Base-by-base conservation (phyloP, 1,284 basidiomycete species). In the Coniophora puteana region DNA sequence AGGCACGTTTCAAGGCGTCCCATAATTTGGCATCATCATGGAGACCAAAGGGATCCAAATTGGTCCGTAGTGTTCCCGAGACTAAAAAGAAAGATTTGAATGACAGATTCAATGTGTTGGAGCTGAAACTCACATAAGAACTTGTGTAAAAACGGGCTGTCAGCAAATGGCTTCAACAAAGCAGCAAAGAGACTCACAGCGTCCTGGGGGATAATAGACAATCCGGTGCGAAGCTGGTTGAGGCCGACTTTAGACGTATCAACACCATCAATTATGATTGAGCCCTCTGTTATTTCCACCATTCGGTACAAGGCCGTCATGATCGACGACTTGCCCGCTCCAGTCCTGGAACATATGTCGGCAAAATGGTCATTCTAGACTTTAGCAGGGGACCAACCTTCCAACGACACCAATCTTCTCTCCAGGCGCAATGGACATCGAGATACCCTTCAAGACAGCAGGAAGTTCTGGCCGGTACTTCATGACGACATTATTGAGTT, bases 201-300 rank as follows among this genome's bases (percentile, higher is more conserved):
- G 50, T 96, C 93, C 61, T 96, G 93, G 8, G 93, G 92, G 47
- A 97, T 94, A 54, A 96, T 83, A 2, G 92, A 73, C n/a, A 91
- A 71, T 18, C 71, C 72, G 41, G 63, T 78, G 21, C 86, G 69
- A 27, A 89, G 65, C 54, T 87, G 80, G 29, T 67, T 66, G 21
- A 89, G 62, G 7, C 86, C 86, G 33, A 88, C 67, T 48, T 67
- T 72, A 20, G 83, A 81, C 23, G 82, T 79, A 53, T 89, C 80
- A 27, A 85, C 59, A 7, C 71, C 81, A 53, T 88, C 85, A 40
- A 88, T 72, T 3, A 61, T 53, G 36, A 89, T 84, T 4, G 73
- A 74, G 8, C 86, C 86, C 10, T 75, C 75, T 2, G 72, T 61
- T 11, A 87, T 64, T 51, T 89, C 86, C 8, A 86, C 78, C 3